Percentiles rank a stretch among this genome's conserved stretches.
Evolutionary conservation across 345 rosid genomes (phyloP).

Genomic region (Citrus trifoliata): DNA sequence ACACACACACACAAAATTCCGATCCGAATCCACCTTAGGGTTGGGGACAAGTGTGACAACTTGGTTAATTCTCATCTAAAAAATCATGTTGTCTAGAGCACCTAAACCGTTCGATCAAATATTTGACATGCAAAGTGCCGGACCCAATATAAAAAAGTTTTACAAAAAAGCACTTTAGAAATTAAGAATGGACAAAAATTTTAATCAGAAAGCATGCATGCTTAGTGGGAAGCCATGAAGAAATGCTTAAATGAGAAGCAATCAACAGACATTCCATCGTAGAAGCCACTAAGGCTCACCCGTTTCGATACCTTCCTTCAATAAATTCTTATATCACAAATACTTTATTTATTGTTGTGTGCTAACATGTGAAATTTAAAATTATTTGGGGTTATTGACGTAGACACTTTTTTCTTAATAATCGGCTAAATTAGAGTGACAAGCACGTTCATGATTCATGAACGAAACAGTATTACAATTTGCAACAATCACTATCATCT

Average conservation of each 20-base stretch:
- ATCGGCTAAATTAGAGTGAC: neutral
- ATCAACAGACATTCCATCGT: slow-evolving; percentile 33
- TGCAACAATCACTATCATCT: neutral
- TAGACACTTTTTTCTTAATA: neutral
- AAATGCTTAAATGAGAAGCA: slow-evolving; percentile 9
- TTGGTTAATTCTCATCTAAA: slow-evolving; percentile 12
- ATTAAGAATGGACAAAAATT: neutral
- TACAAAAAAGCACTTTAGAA: neutral
- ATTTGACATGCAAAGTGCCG: neutral
- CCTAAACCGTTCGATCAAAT: neutral
- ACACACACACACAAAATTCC: neutral
- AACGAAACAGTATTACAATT: neutral
- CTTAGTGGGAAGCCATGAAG: slow-evolving; percentile 24
- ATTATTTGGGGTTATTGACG: neutral
- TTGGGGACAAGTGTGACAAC: neutral
- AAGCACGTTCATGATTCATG: neutral
- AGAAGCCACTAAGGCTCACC: slow-evolving; percentile 11
- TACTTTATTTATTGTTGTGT: neutral
- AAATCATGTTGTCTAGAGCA: slow-evolving; percentile 6
- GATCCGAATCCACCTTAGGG: neutral
- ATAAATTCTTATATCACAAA: neutral
- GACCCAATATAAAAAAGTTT: neutral
- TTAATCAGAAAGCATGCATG: neutral
- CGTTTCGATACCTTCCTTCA: neutral
- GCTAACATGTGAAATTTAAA: neutral